Evolutionary conservation across 1,139 yeast genomes (phyloP), one percentile per base, ranked within the genome.

Genomic region (Candida tropicalis): DNA sequence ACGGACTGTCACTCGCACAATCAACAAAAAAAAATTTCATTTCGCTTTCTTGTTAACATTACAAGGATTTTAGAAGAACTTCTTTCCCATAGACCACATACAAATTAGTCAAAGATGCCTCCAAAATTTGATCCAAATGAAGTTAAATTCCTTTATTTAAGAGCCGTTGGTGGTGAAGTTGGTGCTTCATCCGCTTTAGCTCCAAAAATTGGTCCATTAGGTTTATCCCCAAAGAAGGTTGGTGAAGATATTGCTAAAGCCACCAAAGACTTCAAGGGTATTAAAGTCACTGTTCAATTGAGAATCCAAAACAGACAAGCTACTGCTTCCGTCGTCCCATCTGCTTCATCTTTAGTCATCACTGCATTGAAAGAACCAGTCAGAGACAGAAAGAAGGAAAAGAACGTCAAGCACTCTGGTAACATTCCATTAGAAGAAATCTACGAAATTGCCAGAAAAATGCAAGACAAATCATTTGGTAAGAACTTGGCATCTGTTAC

Each of bases 221-320:
- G 99, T 90, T 84, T 93, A 68, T 91, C 98, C 55, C 98, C 99
- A 83, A 93, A 93, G 96, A 93, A 93, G 87, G 97, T 95, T 70
- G 99, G 99, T 89, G 99, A 93, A 80, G 99, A 93, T 75, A 93
- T 93, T 68, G 99, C 99, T 77, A 95, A 95, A 87, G 99, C 99
- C 74, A 93, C 99, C 81, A 87, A 89, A 82, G 84, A 85, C 73
- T 93, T 83, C 95, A 91, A 91, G 81, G 99, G 99, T 83, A 91
- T 93, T 68, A 89, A 93, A 78, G 99, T 93, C 70, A 93, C 99
- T 65, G 98, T 95, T 59, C 96, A 89, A 81, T 86, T 95, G 77
- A 93, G 86, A 75, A 91, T 93, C 71, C 99, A 93, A 83, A 93
- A 93, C 95, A 91, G 99, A 87, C 99, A 93, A 82, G 99, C 99